Base-by-base conservation (phyloP, 2,329 filamentous ascomycete genomes). In the Aspergillus pseudoterreus region DNA sequence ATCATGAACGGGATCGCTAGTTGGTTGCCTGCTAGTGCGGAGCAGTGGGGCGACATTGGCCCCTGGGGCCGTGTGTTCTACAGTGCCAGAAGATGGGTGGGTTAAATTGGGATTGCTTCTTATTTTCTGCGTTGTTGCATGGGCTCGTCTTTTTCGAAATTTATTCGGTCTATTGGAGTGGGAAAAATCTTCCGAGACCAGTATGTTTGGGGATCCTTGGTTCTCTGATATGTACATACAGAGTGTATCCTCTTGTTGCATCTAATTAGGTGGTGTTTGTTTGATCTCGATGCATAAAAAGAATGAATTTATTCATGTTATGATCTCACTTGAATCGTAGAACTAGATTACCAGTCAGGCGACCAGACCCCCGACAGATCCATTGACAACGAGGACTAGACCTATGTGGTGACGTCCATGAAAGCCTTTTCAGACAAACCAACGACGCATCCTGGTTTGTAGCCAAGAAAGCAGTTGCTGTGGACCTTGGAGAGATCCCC, bases 1-100 rank as follows among this genome's bases (percentile, higher is more conserved):
- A 84, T 95, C 52, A 76, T 95, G 76, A 84, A 83, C 51, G 88
- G 90, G 52, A 85, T 91, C 54, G 84, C 80, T 44, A 92, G 88
- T 69, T 96, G 86, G 70, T 75, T 87, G 55, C 87, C 90, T 6
- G 77, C 83, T 53, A 81, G 82, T 45, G 65, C 67, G 32, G 79
- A 81, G 59, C 78, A 85, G 55, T 92, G 88, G 87, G 89, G 88
- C 24, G 86, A 91, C 59, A 87, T 86, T 67, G 88, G 90, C 1
- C 90, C 92, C 17, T 96, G 91, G 91, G 78, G 87, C 57, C 81
- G 89, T 65, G 79, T 96, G 75, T 96, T 96, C 76, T 85, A 84
- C 75, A 95, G 88, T 67, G 91, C 89, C 5, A 86, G 92, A 69
- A 82, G 85, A 70, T 96, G 92, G 92, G 88, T 95, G 63, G 89